A percentile compares a stretch with the other conserved stretches of the same genome.
Conservation (phyloP, 2,329 filamentous ascomycete species). For the Paecilomyces niveus region DNA sequence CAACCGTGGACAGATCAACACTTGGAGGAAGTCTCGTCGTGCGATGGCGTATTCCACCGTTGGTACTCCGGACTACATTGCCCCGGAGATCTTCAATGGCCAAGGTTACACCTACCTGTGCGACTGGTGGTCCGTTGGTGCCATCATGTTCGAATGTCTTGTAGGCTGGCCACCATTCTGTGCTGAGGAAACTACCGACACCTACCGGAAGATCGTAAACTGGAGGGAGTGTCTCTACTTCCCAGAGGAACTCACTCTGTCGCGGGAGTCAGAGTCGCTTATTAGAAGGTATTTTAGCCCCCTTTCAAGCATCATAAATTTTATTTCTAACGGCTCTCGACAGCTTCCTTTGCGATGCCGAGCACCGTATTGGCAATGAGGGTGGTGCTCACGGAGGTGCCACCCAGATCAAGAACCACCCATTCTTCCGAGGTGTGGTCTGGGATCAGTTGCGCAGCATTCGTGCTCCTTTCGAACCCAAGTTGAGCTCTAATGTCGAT, state of each 20-base stretch:
- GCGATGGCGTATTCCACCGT: constrained; percentile 98
- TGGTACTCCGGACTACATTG: constrained; percentile 96
- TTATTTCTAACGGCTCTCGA: background rate
- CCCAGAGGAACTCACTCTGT: constrained; percentile 87
- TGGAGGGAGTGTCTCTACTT: constrained; percentile 96
- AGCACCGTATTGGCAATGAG: constrained; percentile 77
- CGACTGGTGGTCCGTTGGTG: constrained; percentile 98
- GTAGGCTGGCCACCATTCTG: constrained; percentile 99
- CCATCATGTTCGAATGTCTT: constrained; percentile 99
- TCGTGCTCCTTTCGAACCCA: constrained; percentile 91
- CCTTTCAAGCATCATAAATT: background rate
- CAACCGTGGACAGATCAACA: constrained; percentile 96
- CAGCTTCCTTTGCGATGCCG: constrained; percentile 88
- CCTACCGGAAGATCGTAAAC: constrained; percentile 98
- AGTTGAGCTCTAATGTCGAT: constrained; percentile 85
- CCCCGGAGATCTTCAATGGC: constrained; percentile 94
- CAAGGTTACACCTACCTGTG: constrained; percentile 95
- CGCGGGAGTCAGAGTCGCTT: constrained; percentile 81
- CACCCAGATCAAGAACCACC: constrained; percentile 85
- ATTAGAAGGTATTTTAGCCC: constrained; percentile 66
- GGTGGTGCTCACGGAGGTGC: constrained; percentile 58
- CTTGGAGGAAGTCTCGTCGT: constrained; percentile 91
- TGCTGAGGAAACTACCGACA: constrained; percentile 93
- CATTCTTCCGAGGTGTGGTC: constrained; percentile 94
- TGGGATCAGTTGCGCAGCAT: constrained; percentile 91